Evolutionary conservation across 495 filamentous ascomycete genomes (phyloP), one percentile per base, ranked within the genome.

Genomic region (Xeromyces bisporus): DNA sequence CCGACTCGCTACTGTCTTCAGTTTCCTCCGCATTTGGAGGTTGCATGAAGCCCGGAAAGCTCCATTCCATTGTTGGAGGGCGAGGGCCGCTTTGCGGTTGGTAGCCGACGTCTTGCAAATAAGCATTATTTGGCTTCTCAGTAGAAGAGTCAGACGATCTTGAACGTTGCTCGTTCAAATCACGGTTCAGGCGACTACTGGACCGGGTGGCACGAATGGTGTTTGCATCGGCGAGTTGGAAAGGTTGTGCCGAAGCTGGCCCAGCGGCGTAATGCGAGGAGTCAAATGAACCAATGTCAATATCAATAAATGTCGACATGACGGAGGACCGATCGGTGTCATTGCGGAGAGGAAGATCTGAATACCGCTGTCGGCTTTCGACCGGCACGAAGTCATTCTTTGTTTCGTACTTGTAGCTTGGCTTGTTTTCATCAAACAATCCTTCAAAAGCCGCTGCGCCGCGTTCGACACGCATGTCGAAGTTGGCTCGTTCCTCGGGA

Each of bases 1-100:
- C 15, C 11, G 38, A 17, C 8, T 26, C 31, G 2, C n/a, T 9
- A 6, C 11, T 17, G 3, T 6, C 29, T 31, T 33, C 15, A 33
- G 37, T 31, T 25, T 44, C 31, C 7, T 39, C 44, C 13, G 50
- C 48, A 13, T 50, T 46, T 18, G 41, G 36, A 13, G 42, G 31
- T 7, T 38, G 38, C 28, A 41, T 43, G 28, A 62, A 59, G 1
- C 41, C 29, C 0, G 61, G 61, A 27, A 66, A 66, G 18, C 58
- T 62, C 59, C 59, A 66, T 30, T 62, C 61, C 56, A 62, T 62
- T 3, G 62, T 64, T 5, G 59, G 56, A 23, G 59, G 61, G 4
- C 59, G 56, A 2, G 61, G 58, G 1, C 50, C 60, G 7, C 44
- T 51, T 6, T 34, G 38, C 3, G 50, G 48, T 11, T 56, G 44